Evolutionary conservation across 805 yeast genomes (phyloP), one percentile per base, ranked within the genome.

Genomic region (Saturnispora halmiae): DNA sequence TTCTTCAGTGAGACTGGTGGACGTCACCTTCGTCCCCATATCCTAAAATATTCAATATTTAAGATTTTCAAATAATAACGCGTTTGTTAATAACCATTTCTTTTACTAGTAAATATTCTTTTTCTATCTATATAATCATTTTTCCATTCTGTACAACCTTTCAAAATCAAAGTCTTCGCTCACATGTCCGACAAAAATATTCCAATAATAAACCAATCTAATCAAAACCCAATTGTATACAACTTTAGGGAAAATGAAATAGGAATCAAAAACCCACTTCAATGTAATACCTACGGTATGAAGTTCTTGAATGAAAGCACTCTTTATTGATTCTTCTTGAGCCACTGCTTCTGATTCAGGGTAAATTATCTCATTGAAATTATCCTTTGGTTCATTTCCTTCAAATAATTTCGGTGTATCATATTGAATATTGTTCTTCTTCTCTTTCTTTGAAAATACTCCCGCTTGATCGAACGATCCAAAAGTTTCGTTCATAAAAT

Each of bases 221-320:
- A 68, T 63, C 36, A 86, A 48, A 8, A 62, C 48, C 41, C 75
- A 48, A 28, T 72, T 69, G 61, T 71, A 75, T 1, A 82, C 31
- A 41, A 77, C 72, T 41, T 66, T 65, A 9, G 96, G 96, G 47
- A 90, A 70, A 30, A 77, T 69, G 36, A 68, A 50, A 59, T 90
- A 88, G 35, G 94, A 77, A 20, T 60, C 54, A 41, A 73, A 58
- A 16, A 90, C 73, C 60, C 84, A 87, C 44, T 59, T 62, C 27
- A 83, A 51, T 0, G 92, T 95, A 10, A 63, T 72, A 45, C 59
- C 54, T 8, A 83, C 48, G 20, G 47, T 49, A 4, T 38, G 21
- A 8, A 52, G 39, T 20, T 53, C 59, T 4, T 42, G 36, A 15
- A 46, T 40, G 25, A 55, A 40, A 4, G 46, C 25, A 15, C 43